phyloP scores from a whole-genome alignment of 2,329 filamentous ascomycete species.

The Claviceps humidiphila region DNA sequence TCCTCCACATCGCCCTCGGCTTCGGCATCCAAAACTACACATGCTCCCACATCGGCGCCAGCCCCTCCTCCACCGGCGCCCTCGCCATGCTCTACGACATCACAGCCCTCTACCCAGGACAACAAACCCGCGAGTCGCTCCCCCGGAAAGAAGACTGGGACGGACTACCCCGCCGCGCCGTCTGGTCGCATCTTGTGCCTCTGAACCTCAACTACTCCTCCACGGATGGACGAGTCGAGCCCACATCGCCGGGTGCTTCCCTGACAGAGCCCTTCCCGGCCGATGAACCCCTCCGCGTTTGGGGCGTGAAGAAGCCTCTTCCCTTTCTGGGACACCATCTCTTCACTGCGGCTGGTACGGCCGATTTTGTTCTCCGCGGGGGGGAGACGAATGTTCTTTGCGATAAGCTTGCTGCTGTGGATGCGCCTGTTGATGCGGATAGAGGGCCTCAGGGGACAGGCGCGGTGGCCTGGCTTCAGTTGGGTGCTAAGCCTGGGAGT shows the following conservation, averaged over 20 bases:
- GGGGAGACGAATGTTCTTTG: conserved; percentile 25
- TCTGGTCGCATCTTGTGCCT: conserved; percentile 30
- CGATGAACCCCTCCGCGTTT: conserved; percentile 25
- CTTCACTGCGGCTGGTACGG: conserved; percentile 42
- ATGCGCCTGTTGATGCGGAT: conserved; percentile 38
- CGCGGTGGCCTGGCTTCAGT: conserved; percentile 42
- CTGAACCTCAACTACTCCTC: conserved; percentile 28
- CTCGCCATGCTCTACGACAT: conserved; percentile 48
- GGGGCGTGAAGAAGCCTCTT: conserved; percentile 19
- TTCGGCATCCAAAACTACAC: conserved; percentile 60
- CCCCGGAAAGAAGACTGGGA: conserved; percentile 22
- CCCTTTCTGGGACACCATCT: conserved; percentile 50
- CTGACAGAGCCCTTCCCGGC: conserved; percentile 31
- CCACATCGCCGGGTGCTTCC: conserved; percentile 27
- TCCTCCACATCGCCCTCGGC: conserved; percentile 46
- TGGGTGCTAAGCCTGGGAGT: conserved; percentile 28
- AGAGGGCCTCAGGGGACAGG: conserved; percentile 33
- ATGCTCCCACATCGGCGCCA: conserved; percentile 28
- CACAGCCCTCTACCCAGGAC: conserved; percentile 35
- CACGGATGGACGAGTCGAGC: conserved; percentile 14
- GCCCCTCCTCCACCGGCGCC: conserved; percentile 34
- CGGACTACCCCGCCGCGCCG: conserved; percentile 24
- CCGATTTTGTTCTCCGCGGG: conserved; percentile 44
- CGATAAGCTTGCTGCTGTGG: conserved; percentile 34
- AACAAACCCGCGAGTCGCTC: conserved; percentile 24